Evolutionary conservation across 495 filamentous ascomycete species (phyloP), one percentile per base, ranked within the genome.

Genomic region (Penicillium alfredii): DNA sequence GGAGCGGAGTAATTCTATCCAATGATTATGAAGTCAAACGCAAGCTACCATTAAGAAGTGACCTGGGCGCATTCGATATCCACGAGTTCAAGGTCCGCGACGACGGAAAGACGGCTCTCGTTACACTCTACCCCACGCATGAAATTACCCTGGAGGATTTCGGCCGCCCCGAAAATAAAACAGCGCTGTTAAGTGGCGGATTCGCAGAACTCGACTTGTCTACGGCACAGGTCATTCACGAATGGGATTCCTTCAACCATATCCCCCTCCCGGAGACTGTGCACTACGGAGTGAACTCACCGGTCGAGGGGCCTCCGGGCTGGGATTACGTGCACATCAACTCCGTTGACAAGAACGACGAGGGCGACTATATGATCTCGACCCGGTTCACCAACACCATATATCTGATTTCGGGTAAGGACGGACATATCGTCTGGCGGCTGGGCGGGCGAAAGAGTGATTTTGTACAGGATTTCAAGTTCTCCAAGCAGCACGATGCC

Each of bases 291-390:
- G 35, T 21, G 3, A 7, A 8, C n/a, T 42, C 45, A 10, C 15
- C 17, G 3, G 33, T 45, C 1, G 47, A 54, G 24, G 49, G 27
- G 16, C 23, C 28, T 1, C 60, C 56, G 1, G 62, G 53, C 5
- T 77, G 71, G 70, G 74, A 81, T 44, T 78, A 75, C 50, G 73
- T 78, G 53, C 75, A 78, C 44, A 68, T 78, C 46, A 78, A 78
- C 52, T 68, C 71, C n/a, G 63, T 78, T 27, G 76, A 78, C 50
- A 74, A 74, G 53, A 68, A 74, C 44, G 40, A 38, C 4, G 53
- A 61, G 1, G 74, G 76, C 6, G 67, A 77, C 47, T 81, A 77
- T 40, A 39, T 80, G 14, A 64, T 81, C 24, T 80, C 76, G 0
- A 62, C 68, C 16, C 72, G 75, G 2, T 69, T 77, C 45, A 69